These are phyloP conservation scores for Tolypocladium ovalisporum DNA, from an alignment of 2,329 filamentous ascomycete genomes.

Conservation along the genomic window DNA sequence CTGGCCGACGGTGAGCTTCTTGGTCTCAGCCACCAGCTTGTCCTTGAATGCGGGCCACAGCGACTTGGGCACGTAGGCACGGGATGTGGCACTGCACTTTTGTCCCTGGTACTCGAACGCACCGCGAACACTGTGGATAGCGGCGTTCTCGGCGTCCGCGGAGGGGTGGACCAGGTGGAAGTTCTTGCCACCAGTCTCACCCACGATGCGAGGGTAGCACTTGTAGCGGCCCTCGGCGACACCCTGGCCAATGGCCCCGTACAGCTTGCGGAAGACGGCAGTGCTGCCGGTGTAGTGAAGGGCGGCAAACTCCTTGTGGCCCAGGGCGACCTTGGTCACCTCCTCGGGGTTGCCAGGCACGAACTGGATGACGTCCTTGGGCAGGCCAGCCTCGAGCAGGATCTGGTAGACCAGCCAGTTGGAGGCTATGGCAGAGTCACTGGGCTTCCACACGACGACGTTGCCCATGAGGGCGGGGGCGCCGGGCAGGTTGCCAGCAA, in stretches of 20 bases:
- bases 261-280: slow-evolving; percentile 78
- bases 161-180: slow-evolving; percentile 74
- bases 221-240: slow-evolving; percentile 73
- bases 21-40: slow-evolving; percentile 55
- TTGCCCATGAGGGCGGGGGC: slow-evolving; percentile 86
- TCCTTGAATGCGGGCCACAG: slow-evolving; percentile 62
- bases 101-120: slow-evolving; percentile 89
- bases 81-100: slow-evolving; percentile 80
- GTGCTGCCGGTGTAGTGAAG: slow-evolving; percentile 94
- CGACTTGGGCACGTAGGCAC: slow-evolving; percentile 67
- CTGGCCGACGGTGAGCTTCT: slow-evolving; percentile 59
- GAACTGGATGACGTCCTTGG: slow-evolving; percentile 85
- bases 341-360: slow-evolving; percentile 79
- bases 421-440: slow-evolving; percentile 74
- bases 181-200: slow-evolving; percentile 90
- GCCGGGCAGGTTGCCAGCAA: slow-evolving; percentile 75
- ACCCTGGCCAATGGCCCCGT: slow-evolving; percentile 73
- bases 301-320: slow-evolving; percentile 73
- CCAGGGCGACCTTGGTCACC: slow-evolving; percentile 67
- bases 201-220: slow-evolving; percentile 80
- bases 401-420: slow-evolving; percentile 89
- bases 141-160: slow-evolving; percentile 70
- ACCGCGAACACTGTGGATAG: slow-evolving; percentile 70
- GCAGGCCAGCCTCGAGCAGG: slow-evolving; percentile 81
- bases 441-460: slow-evolving; percentile 96